Percentiles rank a stretch among this genome's conserved stretches.
phyloP scores from a whole-genome alignment of 208 protist species.

The Willaertia magna region DNA sequence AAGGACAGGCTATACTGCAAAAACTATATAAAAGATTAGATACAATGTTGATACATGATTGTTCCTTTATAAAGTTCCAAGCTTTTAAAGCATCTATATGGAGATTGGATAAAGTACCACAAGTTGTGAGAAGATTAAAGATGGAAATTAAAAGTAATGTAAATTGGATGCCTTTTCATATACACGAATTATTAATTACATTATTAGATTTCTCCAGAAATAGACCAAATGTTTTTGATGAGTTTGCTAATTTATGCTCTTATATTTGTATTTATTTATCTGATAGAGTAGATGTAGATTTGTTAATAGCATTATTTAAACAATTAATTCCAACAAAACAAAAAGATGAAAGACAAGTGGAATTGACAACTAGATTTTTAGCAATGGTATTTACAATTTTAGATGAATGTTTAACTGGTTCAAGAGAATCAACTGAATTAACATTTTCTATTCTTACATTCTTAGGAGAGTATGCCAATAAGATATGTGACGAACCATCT shows the following conservation, averaged over 20 bases:
- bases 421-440: background rate
- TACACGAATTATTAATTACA: background rate
- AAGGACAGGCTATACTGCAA: background rate
- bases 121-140: background rate
- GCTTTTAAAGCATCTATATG: background rate
- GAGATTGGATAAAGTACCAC: background rate
- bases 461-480: constrained; percentile 1
- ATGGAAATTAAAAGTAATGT: constrained; percentile 6
- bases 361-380: background rate
- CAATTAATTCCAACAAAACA: background rate
- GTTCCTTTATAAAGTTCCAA: background rate
- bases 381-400: background rate
- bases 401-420: background rate
- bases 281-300: background rate
- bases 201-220: background rate
- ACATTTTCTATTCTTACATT: background rate
- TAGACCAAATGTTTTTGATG: background rate
- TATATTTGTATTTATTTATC: constrained; percentile 1
- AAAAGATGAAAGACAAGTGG: background rate
- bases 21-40: background rate
- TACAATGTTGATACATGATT: background rate
- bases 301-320: background rate
- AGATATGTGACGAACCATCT: background rate
- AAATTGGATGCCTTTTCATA: background rate
- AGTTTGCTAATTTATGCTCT: background rate